A percentile compares a stretch with the other conserved stretches of the same genome.
phyloP scores from a whole-genome alignment of 129 eudicot genomes.

The Tagetes patula region DNA sequence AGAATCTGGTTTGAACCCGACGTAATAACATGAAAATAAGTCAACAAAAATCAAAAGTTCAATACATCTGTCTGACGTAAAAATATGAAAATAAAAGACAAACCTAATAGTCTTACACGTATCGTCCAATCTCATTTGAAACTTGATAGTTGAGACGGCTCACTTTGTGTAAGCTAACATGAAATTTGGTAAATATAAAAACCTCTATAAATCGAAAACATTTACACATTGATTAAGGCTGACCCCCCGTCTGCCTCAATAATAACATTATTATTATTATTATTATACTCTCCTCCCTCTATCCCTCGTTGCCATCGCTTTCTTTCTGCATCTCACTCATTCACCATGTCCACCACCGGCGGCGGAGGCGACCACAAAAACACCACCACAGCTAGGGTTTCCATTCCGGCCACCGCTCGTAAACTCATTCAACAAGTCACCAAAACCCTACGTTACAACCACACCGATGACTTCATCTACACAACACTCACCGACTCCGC shows the following conservation, averaged over 20 bases:
- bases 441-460: slow-evolving; percentile 29
- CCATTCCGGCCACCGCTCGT: slow-evolving; percentile 41
- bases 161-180: too few species aligned
- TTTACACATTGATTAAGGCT: not conserved
- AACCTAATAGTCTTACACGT: too few species aligned
- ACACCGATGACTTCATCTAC: slow-evolving; percentile 56
- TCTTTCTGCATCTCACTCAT: slow-evolving; percentile 2
- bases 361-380: not conserved
- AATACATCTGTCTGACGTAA: too few species aligned
- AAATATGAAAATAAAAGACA: too few species aligned
- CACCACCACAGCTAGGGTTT: slow-evolving; percentile 41
- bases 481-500: slow-evolving; percentile 57
- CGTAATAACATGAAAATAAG: too few species aligned
- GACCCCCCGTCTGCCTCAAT: slow-evolving; percentile 18
- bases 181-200: too few species aligned
- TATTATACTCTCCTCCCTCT: not conserved
- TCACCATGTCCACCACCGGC: slow-evolving; percentile 31
- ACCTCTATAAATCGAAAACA: too few species aligned
- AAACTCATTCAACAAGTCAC: slow-evolving; percentile 43
- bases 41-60: too few species aligned
- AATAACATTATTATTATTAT: not conserved
- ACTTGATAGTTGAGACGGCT: too few species aligned
- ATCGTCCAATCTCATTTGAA: too few species aligned
- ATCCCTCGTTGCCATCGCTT: slow-evolving; percentile 21
- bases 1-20: too few species aligned